phyloP scores from a whole-genome alignment of 345 rosid genomes.

The Linum lewisii region DNA sequence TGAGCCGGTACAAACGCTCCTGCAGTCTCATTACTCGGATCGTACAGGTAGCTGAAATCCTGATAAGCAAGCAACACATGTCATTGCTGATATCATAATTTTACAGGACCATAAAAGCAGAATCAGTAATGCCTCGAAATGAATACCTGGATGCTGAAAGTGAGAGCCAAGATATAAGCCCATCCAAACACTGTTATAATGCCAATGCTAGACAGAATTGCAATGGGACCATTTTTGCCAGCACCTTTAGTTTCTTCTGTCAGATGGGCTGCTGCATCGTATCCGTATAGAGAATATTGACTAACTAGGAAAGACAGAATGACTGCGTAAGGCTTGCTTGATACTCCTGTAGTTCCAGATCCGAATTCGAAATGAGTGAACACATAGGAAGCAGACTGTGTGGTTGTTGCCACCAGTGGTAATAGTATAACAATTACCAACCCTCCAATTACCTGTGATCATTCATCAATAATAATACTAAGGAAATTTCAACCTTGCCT shows the following conservation, averaged over 20 bases:
- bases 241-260: conserved; percentile 67
- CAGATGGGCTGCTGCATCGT: conserved; percentile 58
- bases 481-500: too few relatives aligned
- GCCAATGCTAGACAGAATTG: conserved; percentile 50
- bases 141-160: conserved; percentile 46
- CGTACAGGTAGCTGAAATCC: conserved; percentile 41
- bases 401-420: conserved; percentile 41
- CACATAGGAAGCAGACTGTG: conserved; percentile 44
- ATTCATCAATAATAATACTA: too few relatives aligned
- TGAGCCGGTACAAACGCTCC: conserved; percentile 55
- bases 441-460: conserved; percentile 43
- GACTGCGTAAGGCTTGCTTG: conserved; percentile 46
- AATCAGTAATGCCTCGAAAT: neutral
- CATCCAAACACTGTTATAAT: conserved; percentile 51
- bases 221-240: conserved; percentile 51
- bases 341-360: conserved; percentile 37
- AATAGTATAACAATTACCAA: conserved; percentile 44
- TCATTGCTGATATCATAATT: neutral
- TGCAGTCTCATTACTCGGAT: conserved; percentile 45
- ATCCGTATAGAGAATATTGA: conserved; percentile 51
- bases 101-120: neutral
- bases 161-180: conserved; percentile 54
- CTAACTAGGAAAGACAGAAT: conserved; percentile 47
- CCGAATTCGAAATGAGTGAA: conserved; percentile 39
- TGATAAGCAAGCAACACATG: conserved; percentile 7